Evolutionary conservation across 2,329 filamentous ascomycete species (phyloP).

Genomic region (Fusarium goolgardi): DNA sequence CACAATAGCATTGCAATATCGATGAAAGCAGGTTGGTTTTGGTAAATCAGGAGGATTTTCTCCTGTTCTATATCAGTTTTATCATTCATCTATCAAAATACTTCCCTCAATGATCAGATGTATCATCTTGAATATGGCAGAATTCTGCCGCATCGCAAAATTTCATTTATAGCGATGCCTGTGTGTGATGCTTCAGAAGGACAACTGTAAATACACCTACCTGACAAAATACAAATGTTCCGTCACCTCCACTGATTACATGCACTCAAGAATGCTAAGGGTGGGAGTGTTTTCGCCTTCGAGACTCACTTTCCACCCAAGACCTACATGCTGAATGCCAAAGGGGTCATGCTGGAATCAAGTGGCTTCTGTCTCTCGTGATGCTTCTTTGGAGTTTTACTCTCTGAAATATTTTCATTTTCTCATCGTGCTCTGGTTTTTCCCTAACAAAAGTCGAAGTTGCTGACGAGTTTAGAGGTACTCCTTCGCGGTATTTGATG

Average conservation of each 20-base stretch:
- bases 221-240: neutral
- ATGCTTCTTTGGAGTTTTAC: neutral
- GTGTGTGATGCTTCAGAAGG: neutral
- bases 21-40: neutral
- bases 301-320: constrained; percentile 13
- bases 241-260: neutral
- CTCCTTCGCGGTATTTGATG: neutral
- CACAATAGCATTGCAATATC: constrained; percentile 22
- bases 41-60: neutral
- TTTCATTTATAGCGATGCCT: neutral
- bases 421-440: neutral
- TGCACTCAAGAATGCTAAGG: constrained; percentile 13
- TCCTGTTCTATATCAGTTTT: neutral
- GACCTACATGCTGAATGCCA: constrained; percentile 35
- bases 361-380: constrained; percentile 4
- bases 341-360: constrained; percentile 18
- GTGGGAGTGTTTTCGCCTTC: constrained; percentile 16
- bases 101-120: neutral
- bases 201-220: neutral
- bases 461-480: neutral
- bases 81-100: neutral
- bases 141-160: constrained; percentile 12
- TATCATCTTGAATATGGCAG: neutral
- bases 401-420: neutral
- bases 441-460: neutral